Base-by-base conservation (phyloP, 768 basidiomycete genomes). In the Terana coerulea region DNA sequence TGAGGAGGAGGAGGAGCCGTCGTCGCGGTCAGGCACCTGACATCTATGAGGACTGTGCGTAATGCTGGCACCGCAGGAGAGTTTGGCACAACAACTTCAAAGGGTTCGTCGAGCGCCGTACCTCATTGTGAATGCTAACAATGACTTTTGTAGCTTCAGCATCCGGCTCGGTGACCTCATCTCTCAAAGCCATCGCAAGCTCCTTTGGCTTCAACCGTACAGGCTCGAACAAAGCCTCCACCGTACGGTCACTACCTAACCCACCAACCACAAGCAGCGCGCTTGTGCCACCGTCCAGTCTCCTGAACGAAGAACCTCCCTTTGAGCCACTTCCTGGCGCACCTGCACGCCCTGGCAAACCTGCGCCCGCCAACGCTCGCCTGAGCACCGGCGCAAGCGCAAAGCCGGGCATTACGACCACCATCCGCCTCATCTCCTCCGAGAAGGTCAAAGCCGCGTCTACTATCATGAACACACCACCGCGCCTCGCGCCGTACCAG, bases 51-150 rank as follows among this genome's bases (percentile, higher is more conserved):
- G 26, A 77, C 75, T 6, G 36, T 65, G 54, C 50, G 60, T 57
- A 53, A 51, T 57, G 66, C 55, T 59, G 70, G 47, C 63, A 28
- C 61, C 33, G 67, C 76, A 29, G 78, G 79, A n/a, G 90, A 91
- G 64, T 91, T 91, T 66, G 90, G 88, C 3, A 82, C 81, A 3
- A 77, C 72, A 35, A 63, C 67, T n/a, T 81, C 84, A n/a, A 85
- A 82, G 71, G 69, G 86, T 85, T 60, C n/a, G n/a, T n/a, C n/a
- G n/a, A n/a, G n/a, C 47, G 77, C 70, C 21, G 15, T 55, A 11
- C 2, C 15, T 3, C 11, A 2, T 12, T 22, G 26, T 40, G 42
- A 43, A 15, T 15, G 40, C 35, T 30, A 24, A 35, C 26, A 14
- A 14, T 17, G 24, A 40, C 24, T 14, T 53, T 36, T 57, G 54